phyloP scores from a whole-genome alignment of 2,329 filamentous ascomycete species.

The Verticillium dahliae region DNA sequence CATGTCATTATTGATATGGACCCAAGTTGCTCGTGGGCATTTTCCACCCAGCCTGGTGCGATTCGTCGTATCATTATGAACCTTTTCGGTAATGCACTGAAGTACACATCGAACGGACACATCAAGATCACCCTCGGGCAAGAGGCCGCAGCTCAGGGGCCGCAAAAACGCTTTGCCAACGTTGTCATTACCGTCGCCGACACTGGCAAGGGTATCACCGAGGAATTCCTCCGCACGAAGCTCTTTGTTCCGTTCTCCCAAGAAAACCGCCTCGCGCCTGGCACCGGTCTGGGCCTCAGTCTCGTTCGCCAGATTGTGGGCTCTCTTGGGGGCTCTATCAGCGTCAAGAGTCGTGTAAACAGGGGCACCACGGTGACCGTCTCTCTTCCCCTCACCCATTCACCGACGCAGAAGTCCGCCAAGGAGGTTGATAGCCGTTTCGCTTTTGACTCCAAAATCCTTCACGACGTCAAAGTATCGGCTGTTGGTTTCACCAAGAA shows the following conservation, averaged over 20 bases:
- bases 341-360: constrained; percentile 43
- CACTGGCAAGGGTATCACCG: constrained; percentile 55
- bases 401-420: constrained; percentile 1
- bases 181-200: constrained; percentile 44
- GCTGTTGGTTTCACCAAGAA: constrained; percentile 9
- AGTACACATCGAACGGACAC: constrained; percentile 40
- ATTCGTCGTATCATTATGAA: constrained; percentile 48
- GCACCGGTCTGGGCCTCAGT: constrained; percentile 54
- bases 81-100: constrained; percentile 45
- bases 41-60: constrained; percentile 46
- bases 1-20: constrained; percentile 44
- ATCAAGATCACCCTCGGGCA: constrained; percentile 28
- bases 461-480: constrained; percentile 1
- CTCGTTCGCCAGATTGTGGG: constrained; percentile 52
- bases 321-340: constrained; percentile 48
- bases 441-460: constrained; percentile 4
- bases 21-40: constrained; percentile 38
- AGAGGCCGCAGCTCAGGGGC: constrained; percentile 11
- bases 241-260: constrained; percentile 57
- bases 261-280: constrained; percentile 49
- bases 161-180: constrained; percentile 13
- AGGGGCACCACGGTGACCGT: constrained; percentile 47
- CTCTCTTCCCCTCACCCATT: constrained; percentile 28
- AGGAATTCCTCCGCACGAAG: constrained; percentile 49
- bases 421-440: neutral